Evolutionary conservation across 2,329 filamentous ascomycete species (phyloP), one percentile per base, ranked within the genome.

Genomic region (Tolypocladium amazonense): DNA sequence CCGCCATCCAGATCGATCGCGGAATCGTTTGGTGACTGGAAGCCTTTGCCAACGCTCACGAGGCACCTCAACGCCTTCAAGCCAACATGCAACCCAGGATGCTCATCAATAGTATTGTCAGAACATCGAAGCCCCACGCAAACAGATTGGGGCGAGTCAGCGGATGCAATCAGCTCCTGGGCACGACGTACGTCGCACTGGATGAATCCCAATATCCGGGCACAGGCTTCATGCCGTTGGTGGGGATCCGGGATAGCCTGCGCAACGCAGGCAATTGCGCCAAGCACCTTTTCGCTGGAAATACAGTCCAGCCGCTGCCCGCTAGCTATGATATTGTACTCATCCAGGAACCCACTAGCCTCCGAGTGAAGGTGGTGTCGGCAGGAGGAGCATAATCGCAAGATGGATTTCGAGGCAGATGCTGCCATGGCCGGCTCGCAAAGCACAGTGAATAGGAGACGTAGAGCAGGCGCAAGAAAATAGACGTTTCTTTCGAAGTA

Each of bases 371-470:
- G 76, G 57, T 86, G 81, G 33, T 77, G 78, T 43, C 90, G 83
- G 64, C 90, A 94, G 37, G 89, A 88, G 0, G 86, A 90, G 69
- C 89, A 93, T 1, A 94, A 80, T 7, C 82, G 83, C 38, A 82
- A 78, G 41, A 95, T 92, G 0, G 89, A 88, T 67, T 85, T 88
- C 2, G 90, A 89, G 4, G 90, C 88, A 56, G 83, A 80, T n/a
- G 80, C 77, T 11, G 86, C 85, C 53, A 92, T 77, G 4, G 80
- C 74, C 2, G 81, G 75, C 38, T 88, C 84, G 23, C 81, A 79
- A 4, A 93, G 77, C 8, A 88, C 85, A 38, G 79, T 81, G 69
- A 95, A 92, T 0, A 94, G 79, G 53, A 93, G 84, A 56, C 87
- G 88, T 30, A 95, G 76, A 1, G 88, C 88, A 50, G 85, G 77